Base-by-base conservation (phyloP, 2,329 filamentous ascomycete genomes). In the Ceratocystis cubensis region DNA sequence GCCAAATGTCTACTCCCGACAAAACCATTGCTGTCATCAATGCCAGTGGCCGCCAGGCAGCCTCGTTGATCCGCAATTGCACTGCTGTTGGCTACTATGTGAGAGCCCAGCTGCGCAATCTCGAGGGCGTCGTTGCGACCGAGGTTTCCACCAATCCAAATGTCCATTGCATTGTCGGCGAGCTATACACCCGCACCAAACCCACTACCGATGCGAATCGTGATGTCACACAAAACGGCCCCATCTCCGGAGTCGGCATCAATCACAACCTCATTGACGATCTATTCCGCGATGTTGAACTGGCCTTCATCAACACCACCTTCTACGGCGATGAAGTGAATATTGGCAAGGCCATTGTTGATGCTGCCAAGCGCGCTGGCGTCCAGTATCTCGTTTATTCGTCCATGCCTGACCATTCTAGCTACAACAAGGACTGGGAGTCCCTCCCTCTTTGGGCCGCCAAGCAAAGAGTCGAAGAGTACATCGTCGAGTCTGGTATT, bases 281-380 rank as follows among this genome's bases (percentile, higher is more conserved):
- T 70, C 81, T 97, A 22, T 97, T 97, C 80, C 79, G 82, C 46
- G 91, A 89, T 69, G 88, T 89, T 25, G 88, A 95, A 71, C 82
- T 95, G 64, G 94, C 94, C 68, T 99, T 97, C 76, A 91, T 97
- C 79, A 99, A 99, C 78, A 99, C 94, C 53, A 96, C 91, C 4
- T 95, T 96, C 72, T 96, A 95, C 79, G 94, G 93, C 64, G 91
- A 97, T 76, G 94, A 99, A 79, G 82, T 94, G 67, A 85, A 87
- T 48, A 95, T 96, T 71, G 94, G 94, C 69, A 87, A 88, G 74
- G 88, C 89, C 1, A 82, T 96, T 68, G 94, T 92, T 68, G 89
- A 96, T 73, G 91, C 91, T 15, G 93, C 93, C 65, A 93, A 94
- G 75, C 86, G 83, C 71, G 88, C 88, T 48, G 86, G 89, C 63